Percentiles rank a stretch among this genome's conserved stretches.
phyloP scores from a whole-genome alignment of 306 rosid genomes.

The Oemleria cerasiformis region DNA sequence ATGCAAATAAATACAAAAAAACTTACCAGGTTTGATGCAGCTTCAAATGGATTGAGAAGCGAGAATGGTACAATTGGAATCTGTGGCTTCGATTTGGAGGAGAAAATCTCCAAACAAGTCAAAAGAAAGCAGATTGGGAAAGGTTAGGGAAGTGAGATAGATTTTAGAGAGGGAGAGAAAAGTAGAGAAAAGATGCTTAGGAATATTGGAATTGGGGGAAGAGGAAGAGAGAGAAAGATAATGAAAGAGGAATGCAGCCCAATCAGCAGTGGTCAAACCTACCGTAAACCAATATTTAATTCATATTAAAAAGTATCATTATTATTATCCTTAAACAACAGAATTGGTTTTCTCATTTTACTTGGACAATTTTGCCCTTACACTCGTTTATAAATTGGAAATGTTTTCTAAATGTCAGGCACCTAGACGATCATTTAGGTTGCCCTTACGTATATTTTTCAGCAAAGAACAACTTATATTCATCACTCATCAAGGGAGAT shows the following conservation, averaged over 20 bases:
- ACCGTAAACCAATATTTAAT: constrained; percentile 48
- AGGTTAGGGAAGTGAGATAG: constrained; percentile 29
- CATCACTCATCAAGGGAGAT: no score
- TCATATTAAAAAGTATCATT: constrained; percentile 34
- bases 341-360: background rate
- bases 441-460: background rate
- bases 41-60: constrained; percentile 24
- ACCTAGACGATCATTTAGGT: background rate
- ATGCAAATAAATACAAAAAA: constrained; percentile 22
- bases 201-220: constrained; percentile 26
- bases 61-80: constrained; percentile 33
- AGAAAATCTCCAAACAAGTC: constrained; percentile 42
- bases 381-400: background rate
- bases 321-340: constrained; percentile 25
- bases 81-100: constrained; percentile 47
- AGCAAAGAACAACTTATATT: no score
- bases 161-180: constrained; percentile 36
- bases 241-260: constrained; percentile 37
- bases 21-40: constrained; percentile 49
- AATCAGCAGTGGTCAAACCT: constrained; percentile 85
- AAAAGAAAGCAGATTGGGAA: constrained; percentile 74
- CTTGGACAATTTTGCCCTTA: constrained; percentile 37
- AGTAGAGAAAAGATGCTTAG: constrained; percentile 12
- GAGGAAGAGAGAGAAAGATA: constrained; percentile 32
- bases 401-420: background rate